Percentiles rank a stretch among this genome's conserved stretches.
Conservation (phyloP, 805 yeast species). For the Zygosaccharomyces bisporus region DNA sequence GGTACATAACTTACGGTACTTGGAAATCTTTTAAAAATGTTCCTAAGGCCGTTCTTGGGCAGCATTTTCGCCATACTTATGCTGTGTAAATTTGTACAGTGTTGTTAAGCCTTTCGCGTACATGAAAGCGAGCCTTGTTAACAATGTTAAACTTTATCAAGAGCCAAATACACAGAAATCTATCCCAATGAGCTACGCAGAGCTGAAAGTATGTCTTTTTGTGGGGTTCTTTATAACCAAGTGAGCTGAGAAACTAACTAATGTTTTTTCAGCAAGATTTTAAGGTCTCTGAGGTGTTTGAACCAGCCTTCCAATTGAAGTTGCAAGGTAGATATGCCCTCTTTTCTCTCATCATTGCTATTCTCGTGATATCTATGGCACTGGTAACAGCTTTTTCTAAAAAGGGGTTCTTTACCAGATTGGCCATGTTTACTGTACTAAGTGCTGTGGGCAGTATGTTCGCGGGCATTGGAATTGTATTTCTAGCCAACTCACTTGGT, state of each 20-base stretch:
- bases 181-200: constrained; percentile 22
- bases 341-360: constrained; percentile 19
- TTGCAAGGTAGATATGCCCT: constrained; percentile 27
- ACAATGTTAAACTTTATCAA: not conserved
- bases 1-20: constrained; percentile 21
- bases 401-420: constrained; percentile 18
- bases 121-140: constrained; percentile 1
- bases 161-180: not conserved
- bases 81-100: not conserved
- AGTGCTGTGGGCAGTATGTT: constrained; percentile 37
- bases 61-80: not conserved
- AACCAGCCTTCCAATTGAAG: constrained; percentile 19
- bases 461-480: constrained; percentile 41
- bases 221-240: not conserved
- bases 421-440: constrained; percentile 21
- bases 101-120: not conserved
- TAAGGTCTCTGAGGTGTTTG: constrained; percentile 17
- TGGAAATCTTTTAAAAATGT: not conserved
- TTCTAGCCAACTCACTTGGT: constrained; percentile 43
- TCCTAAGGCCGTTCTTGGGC: not conserved
- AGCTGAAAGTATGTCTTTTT: constrained; percentile 23
- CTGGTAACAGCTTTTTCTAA: constrained; percentile 19
- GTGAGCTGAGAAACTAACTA: not conserved
- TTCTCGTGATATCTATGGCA: constrained; percentile 21
- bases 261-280: constrained; percentile 21